Percentiles rank a stretch among this genome's conserved stretches.
phyloP scores from a whole-genome alignment of 345 rosid species.

The Eucalyptus polybractea region DNA sequence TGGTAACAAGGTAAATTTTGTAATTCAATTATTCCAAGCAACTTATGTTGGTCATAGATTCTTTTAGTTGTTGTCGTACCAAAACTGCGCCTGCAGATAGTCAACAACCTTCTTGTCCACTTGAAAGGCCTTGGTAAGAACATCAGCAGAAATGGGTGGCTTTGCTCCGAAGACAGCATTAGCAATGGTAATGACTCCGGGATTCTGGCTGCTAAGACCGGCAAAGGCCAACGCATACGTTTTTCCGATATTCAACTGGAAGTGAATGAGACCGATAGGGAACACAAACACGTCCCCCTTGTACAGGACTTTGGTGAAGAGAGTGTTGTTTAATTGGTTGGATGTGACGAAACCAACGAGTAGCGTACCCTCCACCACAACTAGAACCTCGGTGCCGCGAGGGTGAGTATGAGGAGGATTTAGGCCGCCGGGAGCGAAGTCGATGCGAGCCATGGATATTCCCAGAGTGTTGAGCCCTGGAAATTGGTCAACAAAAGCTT shows the following conservation, averaged over 20 bases:
- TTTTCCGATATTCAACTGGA: constrained; percentile 3
- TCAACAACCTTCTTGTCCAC: not conserved
- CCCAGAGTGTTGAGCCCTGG: constrained; percentile 8
- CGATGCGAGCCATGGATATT: not conserved
- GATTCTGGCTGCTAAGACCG: constrained; percentile 4
- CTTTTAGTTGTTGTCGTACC: constrained; percentile 1
- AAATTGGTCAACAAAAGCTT: not conserved
- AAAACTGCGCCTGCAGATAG: not conserved
- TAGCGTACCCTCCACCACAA: not conserved
- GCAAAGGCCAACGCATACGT: not conserved
- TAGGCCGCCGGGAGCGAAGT: not conserved
- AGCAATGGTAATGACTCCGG: not conserved
- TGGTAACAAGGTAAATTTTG: not conserved
- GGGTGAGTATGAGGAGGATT: constrained; percentile 8
- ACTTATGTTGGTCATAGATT: not conserved
- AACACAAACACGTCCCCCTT: constrained; percentile 5
- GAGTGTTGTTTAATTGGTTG: not conserved
- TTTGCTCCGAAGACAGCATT: not conserved
- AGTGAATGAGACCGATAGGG: constrained; percentile 6
- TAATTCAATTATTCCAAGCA: not conserved
- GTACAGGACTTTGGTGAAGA: constrained; percentile 2
- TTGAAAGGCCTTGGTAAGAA: constrained; percentile 1
- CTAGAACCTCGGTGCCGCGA: not conserved
- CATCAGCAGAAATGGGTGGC: not conserved
- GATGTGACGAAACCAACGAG: constrained; percentile 5